phyloP scores from a whole-genome alignment of 371 early-diverging fungal species.

The Polyrhizophydium stewartii region DNA sequence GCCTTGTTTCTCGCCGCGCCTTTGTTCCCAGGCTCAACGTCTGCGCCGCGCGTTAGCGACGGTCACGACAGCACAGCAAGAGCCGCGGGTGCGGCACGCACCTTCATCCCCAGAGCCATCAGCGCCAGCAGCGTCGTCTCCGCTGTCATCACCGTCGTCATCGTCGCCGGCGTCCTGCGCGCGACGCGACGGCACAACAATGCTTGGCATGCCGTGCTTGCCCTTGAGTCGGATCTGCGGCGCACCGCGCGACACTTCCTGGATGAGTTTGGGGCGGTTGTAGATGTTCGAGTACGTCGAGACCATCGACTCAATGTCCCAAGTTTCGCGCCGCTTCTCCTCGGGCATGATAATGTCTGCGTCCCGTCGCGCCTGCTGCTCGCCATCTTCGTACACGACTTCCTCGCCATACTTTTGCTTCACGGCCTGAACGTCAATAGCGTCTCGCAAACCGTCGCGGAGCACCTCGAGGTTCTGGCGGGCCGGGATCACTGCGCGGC shows the following conservation, averaged over 20 bases:
- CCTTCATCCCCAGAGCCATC: no score
- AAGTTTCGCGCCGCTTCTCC: conserved; percentile 22
- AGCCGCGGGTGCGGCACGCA: no score
- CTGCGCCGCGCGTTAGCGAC: no score
- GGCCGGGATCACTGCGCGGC: conserved; percentile 53
- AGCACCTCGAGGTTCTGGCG: conserved; percentile 52
- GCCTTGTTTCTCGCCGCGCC: conserved; percentile 58
- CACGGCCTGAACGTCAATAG: conserved; percentile 22
- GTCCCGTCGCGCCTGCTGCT: conserved; percentile 41
- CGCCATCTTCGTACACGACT: conserved; percentile 35
- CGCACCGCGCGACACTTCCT: conserved; percentile 17
- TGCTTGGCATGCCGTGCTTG: conserved; percentile 23
- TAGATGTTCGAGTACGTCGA: conserved; percentile 45
- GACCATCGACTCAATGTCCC: conserved; percentile 45
- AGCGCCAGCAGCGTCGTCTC: no score
- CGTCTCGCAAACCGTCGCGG: conserved; percentile 57
- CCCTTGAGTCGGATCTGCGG: conserved; percentile 24
- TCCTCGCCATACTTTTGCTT: conserved; percentile 33
- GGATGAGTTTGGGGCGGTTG: conserved; percentile 44
- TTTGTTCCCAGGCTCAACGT: conserved; percentile 29
- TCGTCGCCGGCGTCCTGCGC: conserved; percentile 13
- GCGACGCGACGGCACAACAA: conserved; percentile 11
- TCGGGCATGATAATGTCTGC: conserved; percentile 34
- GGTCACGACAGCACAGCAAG: no score
- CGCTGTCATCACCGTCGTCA: conserved; percentile 9